Percentiles rank a stretch among this genome's conserved stretches.
phyloP scores from a whole-genome alignment of 1,284 basidiomycete species.

The Neolentinus lepideus region DNA sequence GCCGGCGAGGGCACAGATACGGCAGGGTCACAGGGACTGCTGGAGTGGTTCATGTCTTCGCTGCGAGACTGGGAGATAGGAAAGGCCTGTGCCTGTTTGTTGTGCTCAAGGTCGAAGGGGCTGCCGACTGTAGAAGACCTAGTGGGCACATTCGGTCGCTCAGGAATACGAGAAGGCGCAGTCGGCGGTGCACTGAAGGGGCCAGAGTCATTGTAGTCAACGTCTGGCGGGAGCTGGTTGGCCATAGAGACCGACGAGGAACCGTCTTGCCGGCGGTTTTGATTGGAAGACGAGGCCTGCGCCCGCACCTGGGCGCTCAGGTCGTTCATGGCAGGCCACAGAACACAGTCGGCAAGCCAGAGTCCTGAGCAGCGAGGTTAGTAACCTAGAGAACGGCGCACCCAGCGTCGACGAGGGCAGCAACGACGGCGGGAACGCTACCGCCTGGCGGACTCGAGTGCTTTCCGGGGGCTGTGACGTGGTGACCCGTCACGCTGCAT shows the following conservation, averaged over 20 bases:
- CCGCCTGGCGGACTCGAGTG: neutral
- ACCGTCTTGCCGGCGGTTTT: neutral
- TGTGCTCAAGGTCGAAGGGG: conserved; percentile 44
- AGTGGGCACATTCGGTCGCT: conserved; percentile 45
- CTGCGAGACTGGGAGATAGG: conserved; percentile 42
- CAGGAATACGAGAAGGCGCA: conserved; percentile 29
- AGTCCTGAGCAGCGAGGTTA: neutral
- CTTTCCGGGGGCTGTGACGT: neutral
- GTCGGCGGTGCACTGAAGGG: conserved; percentile 27
- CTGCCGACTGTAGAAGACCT: conserved; percentile 54
- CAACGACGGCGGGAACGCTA: neutral
- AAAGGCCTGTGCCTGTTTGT: conserved; percentile 33
- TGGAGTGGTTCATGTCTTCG: conserved; percentile 62
- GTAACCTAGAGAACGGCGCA: neutral
- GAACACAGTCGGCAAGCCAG: neutral
- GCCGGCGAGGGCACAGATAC: conserved; percentile 29
- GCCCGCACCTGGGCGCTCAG: neutral
- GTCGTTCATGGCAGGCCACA: neutral
- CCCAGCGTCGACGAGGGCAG: neutral
- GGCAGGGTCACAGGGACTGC: conserved; percentile 15
- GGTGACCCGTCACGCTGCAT: neutral
- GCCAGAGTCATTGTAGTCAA: conserved; percentile 1
- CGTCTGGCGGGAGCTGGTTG: neutral
- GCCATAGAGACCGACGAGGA: neutral
- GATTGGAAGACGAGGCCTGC: neutral